Evolutionary conservation across 2,329 filamentous ascomycete genomes (phyloP), one percentile per base, ranked within the genome.

Genomic region (Calcarisporium arbuscula): DNA sequence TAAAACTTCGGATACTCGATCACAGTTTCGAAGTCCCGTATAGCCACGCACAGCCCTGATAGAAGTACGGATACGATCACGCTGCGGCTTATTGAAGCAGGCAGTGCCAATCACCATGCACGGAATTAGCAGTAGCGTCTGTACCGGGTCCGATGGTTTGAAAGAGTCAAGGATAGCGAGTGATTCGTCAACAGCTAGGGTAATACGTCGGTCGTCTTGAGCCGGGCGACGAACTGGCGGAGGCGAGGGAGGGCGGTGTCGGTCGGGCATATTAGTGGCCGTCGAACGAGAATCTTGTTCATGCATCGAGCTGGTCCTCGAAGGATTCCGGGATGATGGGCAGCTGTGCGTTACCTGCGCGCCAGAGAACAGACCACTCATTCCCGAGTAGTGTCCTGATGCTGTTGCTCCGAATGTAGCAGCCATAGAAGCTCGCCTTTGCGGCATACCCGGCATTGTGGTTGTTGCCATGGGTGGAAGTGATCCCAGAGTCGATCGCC

Each of bases 41-140:
- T 80, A 81, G 2, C 66, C 68, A 26, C 70, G 67, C 6, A 79
- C 65, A 0, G 62, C 62, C 28, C 58, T 61, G 32, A 80, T 52
- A 2, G 72, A 68, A 3, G 56, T 54, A 5, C 69, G 60, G 6
- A 80, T 58, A 10, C 71, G 62, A n/a, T 68, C 62, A 32, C 72
- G 70, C 42, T 79, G 72, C 3, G 52, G 43, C 1, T 61, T 56
- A 3, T 68, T 62, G 44, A 80, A 78, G 39, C 71, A 74, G 1
- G 74, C 70, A n/a, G 72, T 74, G 16, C 77, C 77, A 26, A 80
- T 68, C 2, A 81, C 54, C 17, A 80, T 65, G 35, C 74, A 76
- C 1, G 77, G 77, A 11, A 80, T 68, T 15, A 81, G 56, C 1
- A 80, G 61, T 4, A 81, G 57, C 1, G 74, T 77, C 48, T 80